These are phyloP conservation scores for Coniochaeta ligniaria DNA, from an alignment of 2,329 filamentous ascomycete species.

Conservation along the genomic window DNA sequence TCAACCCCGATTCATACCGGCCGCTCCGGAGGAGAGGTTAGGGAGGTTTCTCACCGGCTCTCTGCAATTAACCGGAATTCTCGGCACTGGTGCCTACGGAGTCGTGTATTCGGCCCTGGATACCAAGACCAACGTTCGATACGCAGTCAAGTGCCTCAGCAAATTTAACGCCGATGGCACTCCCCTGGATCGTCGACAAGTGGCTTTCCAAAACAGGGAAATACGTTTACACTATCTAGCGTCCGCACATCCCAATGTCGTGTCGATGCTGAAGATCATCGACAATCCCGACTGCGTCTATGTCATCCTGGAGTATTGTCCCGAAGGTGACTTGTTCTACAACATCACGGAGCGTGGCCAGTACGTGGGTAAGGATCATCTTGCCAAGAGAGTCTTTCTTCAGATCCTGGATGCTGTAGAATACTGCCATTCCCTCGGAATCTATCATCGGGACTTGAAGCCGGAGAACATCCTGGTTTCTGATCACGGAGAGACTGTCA, in stretches of 20 bases:
- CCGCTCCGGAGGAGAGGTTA: conserved; percentile 75
- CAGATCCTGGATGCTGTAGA: conserved; percentile 96
- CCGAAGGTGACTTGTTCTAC: conserved; percentile 91
- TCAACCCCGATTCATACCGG: conserved; percentile 43
- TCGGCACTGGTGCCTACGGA: conserved; percentile 92
- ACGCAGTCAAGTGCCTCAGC: conserved; percentile 95
- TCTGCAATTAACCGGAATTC: conserved; percentile 74
- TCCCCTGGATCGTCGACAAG: conserved; percentile 74
- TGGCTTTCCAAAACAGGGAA: conserved; percentile 86
- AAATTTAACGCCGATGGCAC: conserved; percentile 69
- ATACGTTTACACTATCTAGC: conserved; percentile 87
- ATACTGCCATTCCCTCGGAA: conserved; percentile 85
- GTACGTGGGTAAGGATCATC: conserved; percentile 85
- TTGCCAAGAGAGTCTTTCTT: conserved; percentile 82
- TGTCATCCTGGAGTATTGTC: conserved; percentile 94
- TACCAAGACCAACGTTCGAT: conserved; percentile 70
- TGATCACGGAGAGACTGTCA: conserved; percentile 81
- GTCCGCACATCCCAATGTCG: conserved; percentile 85
- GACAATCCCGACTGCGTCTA: conserved; percentile 89
- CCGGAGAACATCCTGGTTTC: conserved; percentile 96
- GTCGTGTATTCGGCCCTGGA: conserved; percentile 90
- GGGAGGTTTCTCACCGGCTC: conserved; percentile 76
- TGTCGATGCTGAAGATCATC: conserved; percentile 89
- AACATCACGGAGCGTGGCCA: conserved; percentile 95
- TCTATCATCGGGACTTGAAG: conserved; percentile 97